Evolutionary conservation across 1,284 basidiomycete genomes (phyloP).

Genomic region (Trametes hirsuta): DNA sequence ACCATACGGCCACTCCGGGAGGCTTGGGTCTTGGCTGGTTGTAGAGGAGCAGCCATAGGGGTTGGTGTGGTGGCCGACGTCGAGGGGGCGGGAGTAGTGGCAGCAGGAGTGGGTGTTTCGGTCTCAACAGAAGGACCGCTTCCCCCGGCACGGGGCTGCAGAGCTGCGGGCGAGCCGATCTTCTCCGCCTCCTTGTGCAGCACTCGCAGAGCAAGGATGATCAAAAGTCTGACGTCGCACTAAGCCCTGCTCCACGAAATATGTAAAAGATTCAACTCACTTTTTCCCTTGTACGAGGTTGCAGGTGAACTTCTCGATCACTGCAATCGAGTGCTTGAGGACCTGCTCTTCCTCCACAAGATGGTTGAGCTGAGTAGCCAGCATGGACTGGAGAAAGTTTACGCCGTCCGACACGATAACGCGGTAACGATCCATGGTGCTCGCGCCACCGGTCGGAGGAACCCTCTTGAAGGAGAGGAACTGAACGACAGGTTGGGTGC

Average conservation of each 20-base stretch:
- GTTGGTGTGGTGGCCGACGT: conserved; percentile 18
- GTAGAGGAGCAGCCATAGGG: conserved; percentile 12
- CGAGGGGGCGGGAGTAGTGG: conserved; percentile 30
- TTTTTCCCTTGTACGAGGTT: conserved; percentile 86
- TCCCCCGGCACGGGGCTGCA: conserved; percentile 31
- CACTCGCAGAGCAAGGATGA: conserved; percentile 78
- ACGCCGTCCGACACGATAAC: conserved; percentile 82
- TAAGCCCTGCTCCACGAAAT: conserved; percentile 12
- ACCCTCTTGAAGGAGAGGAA: conserved; percentile 85
- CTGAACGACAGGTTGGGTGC: conserved; percentile 71
- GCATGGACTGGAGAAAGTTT: conserved; percentile 90
- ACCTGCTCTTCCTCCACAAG: conserved; percentile 75
- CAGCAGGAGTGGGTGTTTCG: conserved; percentile 28
- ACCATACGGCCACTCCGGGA: conserved; percentile 37
- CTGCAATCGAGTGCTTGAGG: conserved; percentile 73
- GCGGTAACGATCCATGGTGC: conserved; percentile 60
- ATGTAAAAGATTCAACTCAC: conserved; percentile 47
- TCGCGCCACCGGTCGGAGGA: conserved; percentile 46
- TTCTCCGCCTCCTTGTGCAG: conserved; percentile 60
- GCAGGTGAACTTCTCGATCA: conserved; percentile 79
- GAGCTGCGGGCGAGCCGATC: conserved; percentile 69
- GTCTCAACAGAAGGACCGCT: conserved; percentile 24
- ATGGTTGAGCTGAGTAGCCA: conserved; percentile 89
- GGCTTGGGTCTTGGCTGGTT: conserved; percentile 35
- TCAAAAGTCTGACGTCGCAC: conserved; percentile 68